Base-by-base conservation (phyloP, 2,329 filamentous ascomycete species). In the Cordyceps sp. region DNA sequence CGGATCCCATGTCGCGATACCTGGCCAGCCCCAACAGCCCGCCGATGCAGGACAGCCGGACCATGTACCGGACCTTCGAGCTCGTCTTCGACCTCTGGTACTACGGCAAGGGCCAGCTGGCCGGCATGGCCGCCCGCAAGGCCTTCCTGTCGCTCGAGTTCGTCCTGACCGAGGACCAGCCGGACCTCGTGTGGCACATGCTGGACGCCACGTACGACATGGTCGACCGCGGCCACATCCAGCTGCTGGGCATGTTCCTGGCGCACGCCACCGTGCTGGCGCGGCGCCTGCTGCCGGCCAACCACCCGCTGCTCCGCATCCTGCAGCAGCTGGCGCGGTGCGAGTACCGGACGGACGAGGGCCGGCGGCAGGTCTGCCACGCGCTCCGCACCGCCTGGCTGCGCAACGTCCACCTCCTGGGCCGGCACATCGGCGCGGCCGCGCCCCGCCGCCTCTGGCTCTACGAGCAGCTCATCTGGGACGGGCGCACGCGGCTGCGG, bases 31-130 rank as follows among this genome's bases (percentile, higher is more conserved):
- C 52, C 10, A 50, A 50, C 20, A 45, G 44, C 9, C 52, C 52
- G 9, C 53, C 49, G 17, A 52, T 54, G 10, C 49, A 54, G 33
- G 53, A 55, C 33, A 55, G 53, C 31, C 53, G 53, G 21, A 55
- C 53, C 29, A 55, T 55, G 53, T 55, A 55, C 32, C 49, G 53
- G 31, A 55, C 50, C 1, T 55, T 55, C 33, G 53, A 55, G 36
- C 42, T 55, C 13, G 51, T 51, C 16, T 55, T 54, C 29, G 53
- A 54, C 34, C 41, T 55, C 10, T 55, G 51, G 51, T 45, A 41
- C 17, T 43, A 48, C n/a, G 53, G 52, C 3, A 48, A 47, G 29
- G 53, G 53, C 5, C 43, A 49, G 19, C 38, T 55, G 5, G 53
- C 53, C 8, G 53, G 53, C 10, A 47, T 54, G 45, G 53, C 53